Evolutionary conservation across 2,329 filamentous ascomycete genomes (phyloP), one percentile per base, ranked within the genome.

Genomic region (Canariomyces notabilis): DNA sequence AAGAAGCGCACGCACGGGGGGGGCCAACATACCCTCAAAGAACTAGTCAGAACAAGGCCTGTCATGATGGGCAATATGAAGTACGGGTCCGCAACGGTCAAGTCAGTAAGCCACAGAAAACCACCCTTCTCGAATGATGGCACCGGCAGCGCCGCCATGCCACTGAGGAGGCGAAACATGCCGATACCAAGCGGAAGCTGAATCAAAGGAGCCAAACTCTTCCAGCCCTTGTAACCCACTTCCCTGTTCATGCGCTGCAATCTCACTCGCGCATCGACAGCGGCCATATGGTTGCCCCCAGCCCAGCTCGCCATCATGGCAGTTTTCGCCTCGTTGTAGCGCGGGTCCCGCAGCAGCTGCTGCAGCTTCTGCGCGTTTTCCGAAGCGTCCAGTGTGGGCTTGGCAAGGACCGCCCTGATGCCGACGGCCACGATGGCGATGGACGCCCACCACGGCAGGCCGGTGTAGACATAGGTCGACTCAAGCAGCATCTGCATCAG

Each of bases 401-500:
- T 80, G 59, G 91, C 72, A 55, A 93, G 72, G 38, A 70, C 60
- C 7, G 75, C 48, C 51, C 91, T 87, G 50, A 90, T 68, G 6
- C 80, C 48, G 1, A 89, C 26, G 26, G 85, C 82, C 0, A 83
- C 77, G 4, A 75, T 65, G 36, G 83, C 66, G 57, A 96, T 85
- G 49, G 86, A 80, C 2, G 72, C 82, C 74, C 87, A 89, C 93
- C 93, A 97, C 11, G 89, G 87, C 45, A 88, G 67, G 29, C 85
- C 88, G 2, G 66, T 70, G 57, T 76, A 83, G 51, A 96, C 73
- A 67, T 98, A 89, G 33, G 94, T 63, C 62, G 91, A 82, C 71
- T 98, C 93, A 9, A 97, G 69, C 2, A 79, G 18, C 74, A 77
- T 90, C 68, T 96, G 76, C 65, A 93, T 81, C 14, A 80, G 55